Evolutionary conservation across 164 flowering plant genomes (phyloP).

Genomic region (Houttuynia cordata): DNA sequence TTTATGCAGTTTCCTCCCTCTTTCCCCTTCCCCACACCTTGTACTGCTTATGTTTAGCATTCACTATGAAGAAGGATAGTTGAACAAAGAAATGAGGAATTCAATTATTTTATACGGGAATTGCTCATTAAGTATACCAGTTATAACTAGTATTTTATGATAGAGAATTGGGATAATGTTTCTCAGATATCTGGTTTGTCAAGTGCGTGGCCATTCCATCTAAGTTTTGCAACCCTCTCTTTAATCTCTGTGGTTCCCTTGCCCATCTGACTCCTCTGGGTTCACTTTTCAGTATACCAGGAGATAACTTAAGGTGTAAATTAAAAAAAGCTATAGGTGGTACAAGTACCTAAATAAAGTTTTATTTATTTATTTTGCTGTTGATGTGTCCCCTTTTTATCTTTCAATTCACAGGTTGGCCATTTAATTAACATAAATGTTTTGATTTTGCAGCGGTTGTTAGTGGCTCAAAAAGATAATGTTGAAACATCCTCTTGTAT

Average conservation of each 20-base stretch:
- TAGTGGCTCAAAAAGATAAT: slow-evolving; percentile 61
- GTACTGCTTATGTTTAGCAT: not conserved
- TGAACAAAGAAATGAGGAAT: not conserved
- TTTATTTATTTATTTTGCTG: not conserved
- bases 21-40: not conserved
- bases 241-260: not conserved
- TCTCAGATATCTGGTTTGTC: too few relatives aligned
- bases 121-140: too few relatives aligned
- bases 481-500: slow-evolving; percentile 74
- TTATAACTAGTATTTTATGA: too few relatives aligned
- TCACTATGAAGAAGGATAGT: not conserved
- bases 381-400: not conserved
- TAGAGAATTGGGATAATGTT: too few relatives aligned
- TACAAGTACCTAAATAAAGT: not conserved
- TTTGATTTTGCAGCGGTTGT: slow-evolving; percentile 43
- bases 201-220: too few relatives aligned
- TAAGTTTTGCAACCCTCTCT: too few relatives aligned
- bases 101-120: too few relatives aligned
- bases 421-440: not conserved
- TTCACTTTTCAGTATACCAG: not conserved
- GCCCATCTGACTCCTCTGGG: not conserved
- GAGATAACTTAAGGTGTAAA: not conserved
- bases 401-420: not conserved
- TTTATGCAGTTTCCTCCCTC: not conserved
- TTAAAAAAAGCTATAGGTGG: not conserved